Conservation (phyloP, 495 filamentous ascomycete species). For the Sordaria brevicollis region DNA sequence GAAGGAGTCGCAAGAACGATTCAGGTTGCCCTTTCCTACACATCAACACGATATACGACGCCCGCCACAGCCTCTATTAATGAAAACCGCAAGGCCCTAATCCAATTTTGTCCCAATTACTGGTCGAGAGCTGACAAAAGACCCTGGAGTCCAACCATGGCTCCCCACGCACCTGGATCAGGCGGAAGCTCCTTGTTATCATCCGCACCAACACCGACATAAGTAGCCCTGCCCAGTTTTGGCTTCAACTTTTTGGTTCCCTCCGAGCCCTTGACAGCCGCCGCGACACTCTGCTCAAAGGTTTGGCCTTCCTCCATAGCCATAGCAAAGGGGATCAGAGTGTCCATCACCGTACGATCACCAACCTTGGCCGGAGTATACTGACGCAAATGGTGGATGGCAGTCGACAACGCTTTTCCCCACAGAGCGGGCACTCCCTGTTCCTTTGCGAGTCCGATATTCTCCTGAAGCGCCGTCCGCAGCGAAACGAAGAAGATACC, state of each 20-base stretch:
- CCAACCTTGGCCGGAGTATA: constrained; percentile 40
- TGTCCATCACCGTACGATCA: constrained; percentile 47
- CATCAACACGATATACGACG: too few relatives aligned
- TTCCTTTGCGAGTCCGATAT: constrained; percentile 20
- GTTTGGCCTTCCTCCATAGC: constrained; percentile 30
- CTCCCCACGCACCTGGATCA: constrained; percentile 53
- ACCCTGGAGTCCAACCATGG: constrained; percentile 47
- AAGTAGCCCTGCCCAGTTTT: constrained; percentile 48
- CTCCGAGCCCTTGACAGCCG: constrained; percentile 44
- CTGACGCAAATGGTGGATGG: constrained; percentile 33
- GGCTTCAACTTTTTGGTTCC: constrained; percentile 43
- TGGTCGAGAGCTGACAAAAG: constrained; percentile 21
- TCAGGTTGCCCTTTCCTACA: too few relatives aligned
- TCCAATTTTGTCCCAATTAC: not conserved
- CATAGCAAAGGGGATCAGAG: constrained; percentile 47
- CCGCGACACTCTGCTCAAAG: constrained; percentile 40
- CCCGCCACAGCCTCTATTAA: too few relatives aligned
- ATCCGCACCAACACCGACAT: constrained; percentile 39
- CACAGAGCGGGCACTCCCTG: constrained; percentile 23
- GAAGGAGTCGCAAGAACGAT: too few relatives aligned
- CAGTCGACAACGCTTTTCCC: constrained; percentile 25
- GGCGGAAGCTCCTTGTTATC: constrained; percentile 38
- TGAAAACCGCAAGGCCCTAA: too few relatives aligned
- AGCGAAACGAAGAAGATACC: constrained; percentile 50
- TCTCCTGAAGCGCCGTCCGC: constrained; percentile 34